These are phyloP conservation scores for Tylopilus intermedius DNA, from an alignment of 768 basidiomycete species.

Conservation along the genomic window DNA sequence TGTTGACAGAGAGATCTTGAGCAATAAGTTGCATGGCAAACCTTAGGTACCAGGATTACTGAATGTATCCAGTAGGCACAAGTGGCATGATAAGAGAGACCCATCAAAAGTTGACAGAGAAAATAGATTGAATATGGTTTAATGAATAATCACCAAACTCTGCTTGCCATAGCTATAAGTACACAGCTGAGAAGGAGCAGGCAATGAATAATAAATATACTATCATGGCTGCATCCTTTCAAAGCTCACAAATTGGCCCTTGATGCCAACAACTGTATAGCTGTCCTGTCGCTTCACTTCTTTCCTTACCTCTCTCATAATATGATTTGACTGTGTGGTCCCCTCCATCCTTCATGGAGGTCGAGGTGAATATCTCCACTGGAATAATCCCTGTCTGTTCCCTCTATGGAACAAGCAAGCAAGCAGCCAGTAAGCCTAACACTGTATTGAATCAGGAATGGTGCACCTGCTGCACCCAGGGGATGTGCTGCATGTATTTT, in stretches of 20 bases:
- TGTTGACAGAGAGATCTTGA: conserved; percentile 56
- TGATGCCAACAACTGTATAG: conserved; percentile 60
- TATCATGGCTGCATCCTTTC: conserved; percentile 86
- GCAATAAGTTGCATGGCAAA: conserved; percentile 74
- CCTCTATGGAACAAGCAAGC: no score
- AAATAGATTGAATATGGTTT: conserved; percentile 71
- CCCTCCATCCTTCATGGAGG: neutral
- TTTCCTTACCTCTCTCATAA: conserved; percentile 65
- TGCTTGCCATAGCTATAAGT: conserved; percentile 73
- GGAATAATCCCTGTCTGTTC: conserved; percentile 19
- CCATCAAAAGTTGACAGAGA: conserved; percentile 54
- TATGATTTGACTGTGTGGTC: conserved; percentile 40
- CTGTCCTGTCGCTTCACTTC: conserved; percentile 64
- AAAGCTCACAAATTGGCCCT: conserved; percentile 74
- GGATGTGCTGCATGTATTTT: no score
- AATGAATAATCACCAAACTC: conserved; percentile 76
- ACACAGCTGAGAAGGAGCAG: neutral
- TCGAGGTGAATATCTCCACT: conserved; percentile 18
- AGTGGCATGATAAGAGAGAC: conserved; percentile 53
- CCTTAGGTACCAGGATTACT: conserved; percentile 89
- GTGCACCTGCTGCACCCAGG: no score
- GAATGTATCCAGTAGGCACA: conserved; percentile 69
- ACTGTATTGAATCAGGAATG: no score
- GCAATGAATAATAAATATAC: conserved; percentile 43
- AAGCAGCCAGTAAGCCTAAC: no score